Conservation (phyloP, 352 stramenopile species). For the Peronospora destructor region DNA sequence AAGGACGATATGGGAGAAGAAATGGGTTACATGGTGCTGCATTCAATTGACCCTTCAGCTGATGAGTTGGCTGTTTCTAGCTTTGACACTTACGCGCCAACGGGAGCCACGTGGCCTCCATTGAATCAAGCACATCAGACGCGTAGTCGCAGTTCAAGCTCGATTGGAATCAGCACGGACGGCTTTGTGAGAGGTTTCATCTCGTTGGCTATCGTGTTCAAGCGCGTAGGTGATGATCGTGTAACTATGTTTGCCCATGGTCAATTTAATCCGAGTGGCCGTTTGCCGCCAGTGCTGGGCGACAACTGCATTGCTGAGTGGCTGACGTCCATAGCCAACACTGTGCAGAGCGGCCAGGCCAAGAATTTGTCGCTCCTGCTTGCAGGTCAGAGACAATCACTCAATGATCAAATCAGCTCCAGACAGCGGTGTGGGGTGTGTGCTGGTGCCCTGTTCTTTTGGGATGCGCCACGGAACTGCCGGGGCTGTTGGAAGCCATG, state of each 20-base stretch:
- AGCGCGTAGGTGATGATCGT: conserved; percentile 45
- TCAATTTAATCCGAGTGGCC: conserved; percentile 56
- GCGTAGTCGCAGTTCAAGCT: conserved; percentile 18
- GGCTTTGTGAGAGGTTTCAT: conserved; percentile 55
- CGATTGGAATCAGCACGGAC: conserved; percentile 10
- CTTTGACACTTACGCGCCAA: conserved; percentile 15
- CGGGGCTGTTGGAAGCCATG: conserved; percentile 60
- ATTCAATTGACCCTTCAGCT: conserved; percentile 51
- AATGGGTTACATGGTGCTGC: conserved; percentile 58
- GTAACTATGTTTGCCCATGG: conserved; percentile 63
- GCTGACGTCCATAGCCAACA: conserved; percentile 54
- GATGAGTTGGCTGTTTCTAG: conserved; percentile 20
- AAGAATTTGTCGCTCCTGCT: conserved; percentile 69
- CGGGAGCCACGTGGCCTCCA: conserved; percentile 26
- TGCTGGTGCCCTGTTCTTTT: conserved; percentile 52
- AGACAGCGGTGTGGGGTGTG: conserved; percentile 49
- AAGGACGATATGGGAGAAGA: conserved; percentile 58
- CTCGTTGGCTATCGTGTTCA: conserved; percentile 59
- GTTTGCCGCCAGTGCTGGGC: conserved; percentile 40
- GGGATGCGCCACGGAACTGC: conserved; percentile 49
- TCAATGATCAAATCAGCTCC: conserved; percentile 2
- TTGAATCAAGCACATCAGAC: conserved; percentile 4
- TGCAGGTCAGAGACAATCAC: conserved; percentile 19
- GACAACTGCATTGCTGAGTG: conserved; percentile 55
- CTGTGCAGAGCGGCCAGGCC: conserved; percentile 55